phyloP scores from a whole-genome alignment of 352 stramenopile genomes.

The Phytophthora boehmeriae region DNA sequence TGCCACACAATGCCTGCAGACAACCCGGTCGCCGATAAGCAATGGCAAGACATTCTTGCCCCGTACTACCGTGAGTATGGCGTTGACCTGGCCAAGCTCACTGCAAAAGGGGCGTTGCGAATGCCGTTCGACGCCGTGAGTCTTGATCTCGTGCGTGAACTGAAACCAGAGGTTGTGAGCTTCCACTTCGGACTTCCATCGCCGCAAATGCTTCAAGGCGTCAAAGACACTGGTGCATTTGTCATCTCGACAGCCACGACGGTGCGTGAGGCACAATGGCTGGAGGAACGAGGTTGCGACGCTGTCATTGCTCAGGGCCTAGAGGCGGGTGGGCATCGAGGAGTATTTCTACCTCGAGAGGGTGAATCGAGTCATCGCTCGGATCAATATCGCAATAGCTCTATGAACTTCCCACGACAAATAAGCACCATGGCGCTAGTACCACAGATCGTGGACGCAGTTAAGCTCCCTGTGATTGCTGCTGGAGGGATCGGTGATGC shows the following conservation, averaged over 20 bases:
- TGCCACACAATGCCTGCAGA: constrained; percentile 35
- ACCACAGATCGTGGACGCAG: constrained; percentile 45
- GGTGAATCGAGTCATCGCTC: constrained; percentile 10
- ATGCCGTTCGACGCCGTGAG: constrained; percentile 40
- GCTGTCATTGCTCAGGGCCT: constrained; percentile 60
- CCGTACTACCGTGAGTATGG: constrained; percentile 48
- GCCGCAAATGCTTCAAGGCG: constrained; percentile 25
- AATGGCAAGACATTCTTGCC: constrained; percentile 43
- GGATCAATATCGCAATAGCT: constrained; percentile 27
- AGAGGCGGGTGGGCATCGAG: constrained; percentile 65
- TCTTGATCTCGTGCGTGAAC: constrained; percentile 48
- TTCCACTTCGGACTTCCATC: constrained; percentile 69
- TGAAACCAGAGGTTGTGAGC: constrained; percentile 62
- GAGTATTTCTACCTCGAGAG: constrained; percentile 44
- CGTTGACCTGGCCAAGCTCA: constrained; percentile 22
- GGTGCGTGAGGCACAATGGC: constrained; percentile 37
- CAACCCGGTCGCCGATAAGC: constrained; percentile 15
- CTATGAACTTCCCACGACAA: constrained; percentile 31
- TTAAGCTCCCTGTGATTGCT: constrained; percentile 56
- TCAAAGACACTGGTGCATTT: constrained; percentile 47
- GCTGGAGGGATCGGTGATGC: constrained; percentile 62
- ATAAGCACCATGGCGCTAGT: constrained; percentile 57
- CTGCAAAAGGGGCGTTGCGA: constrained; percentile 27
- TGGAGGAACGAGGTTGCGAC: constrained; percentile 42
- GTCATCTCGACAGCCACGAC: constrained; percentile 56